phyloP scores from a whole-genome alignment of 441 rosid genomes.

The Theobroma grandiflorum region DNA sequence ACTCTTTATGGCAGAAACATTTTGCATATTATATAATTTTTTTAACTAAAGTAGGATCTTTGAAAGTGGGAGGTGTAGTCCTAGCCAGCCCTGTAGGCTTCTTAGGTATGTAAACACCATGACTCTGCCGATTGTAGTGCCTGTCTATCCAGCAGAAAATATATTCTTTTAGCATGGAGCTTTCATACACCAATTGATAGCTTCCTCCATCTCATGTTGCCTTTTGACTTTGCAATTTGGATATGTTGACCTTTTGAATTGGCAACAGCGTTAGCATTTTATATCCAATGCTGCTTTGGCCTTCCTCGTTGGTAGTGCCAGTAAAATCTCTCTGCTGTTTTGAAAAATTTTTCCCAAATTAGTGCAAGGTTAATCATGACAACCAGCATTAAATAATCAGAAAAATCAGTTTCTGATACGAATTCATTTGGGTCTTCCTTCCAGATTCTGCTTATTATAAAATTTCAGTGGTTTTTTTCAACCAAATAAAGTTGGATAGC shows the following conservation, averaged over 20 bases:
- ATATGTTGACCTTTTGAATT: constrained; percentile 19
- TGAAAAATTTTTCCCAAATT: constrained; percentile 22
- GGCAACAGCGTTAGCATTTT: constrained; percentile 26
- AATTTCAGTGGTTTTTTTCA: not conserved
- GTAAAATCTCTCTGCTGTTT: constrained; percentile 25
- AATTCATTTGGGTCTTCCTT: not conserved
- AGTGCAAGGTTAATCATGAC: constrained; percentile 39
- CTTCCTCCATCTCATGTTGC: constrained; percentile 22
- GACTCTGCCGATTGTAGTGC: not conserved
- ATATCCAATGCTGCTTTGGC: constrained; percentile 12
- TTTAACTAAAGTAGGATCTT: constrained; percentile 10
- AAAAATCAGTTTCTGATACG: not conserved
- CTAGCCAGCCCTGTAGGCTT: not conserved
- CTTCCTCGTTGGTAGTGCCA: constrained; percentile 21
- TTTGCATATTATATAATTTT: not conserved
- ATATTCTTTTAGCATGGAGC: not conserved
- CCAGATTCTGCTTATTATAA: constrained; percentile 20
- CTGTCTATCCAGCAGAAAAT: not conserved
- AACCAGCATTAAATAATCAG: constrained; percentile 25
- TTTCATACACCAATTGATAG: not conserved
- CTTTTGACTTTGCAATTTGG: constrained; percentile 27
- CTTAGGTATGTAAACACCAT: not conserved
- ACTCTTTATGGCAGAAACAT: not conserved
- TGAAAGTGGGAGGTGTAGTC: not conserved
- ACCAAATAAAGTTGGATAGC: constrained; percentile 17